Base-by-base conservation (phyloP, 352 stramenopile genomes). In the Pythium monospermum region DNA sequence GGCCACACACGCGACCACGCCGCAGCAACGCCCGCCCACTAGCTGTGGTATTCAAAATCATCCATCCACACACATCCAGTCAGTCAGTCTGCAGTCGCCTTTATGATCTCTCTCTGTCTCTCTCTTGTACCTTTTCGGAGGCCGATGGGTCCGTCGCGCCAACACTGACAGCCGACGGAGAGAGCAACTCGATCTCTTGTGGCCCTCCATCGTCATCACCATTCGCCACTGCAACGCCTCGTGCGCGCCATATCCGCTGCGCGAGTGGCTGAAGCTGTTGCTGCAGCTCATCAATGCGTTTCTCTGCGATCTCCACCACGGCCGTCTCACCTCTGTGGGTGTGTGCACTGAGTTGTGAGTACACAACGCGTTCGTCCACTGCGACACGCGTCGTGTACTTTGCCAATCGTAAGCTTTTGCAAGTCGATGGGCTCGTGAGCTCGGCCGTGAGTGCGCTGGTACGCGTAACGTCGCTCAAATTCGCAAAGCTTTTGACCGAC, bases 1-100 rank as follows among this genome's bases (percentile, higher is more conserved):
- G 26, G 76, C 78, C 19, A 87, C 48, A 38, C 71, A 86, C 46
- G 50, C 59, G 53, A 90, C 65, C 21, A 62, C 44, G n/a, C 78
- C 78, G 6, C 61, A 58, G 21, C 83, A 76, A 12, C 57, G 56
- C 40, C 73, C 73, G 27, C 66, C 54, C 7, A 64, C 37, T 25
- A 28, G 51, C 51, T 67, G 26, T 7, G 35, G 36, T 46, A 23
- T 15, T 31, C 18, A 32, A 23, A 16, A 3, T 13, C 19, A 44
- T 58, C n/a, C 7, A 59, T 32, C 35, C 42, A 27, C 18, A 27
- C n/a, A 26, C 6, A 30, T 5, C 12, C 16, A 45, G 19, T 18
- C 49, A 31, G n/a, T 11, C 5, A 31, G 5, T 13, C 5, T 28
- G 26, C 35, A 49, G 15, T 19, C 19, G 22, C 10, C 11, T 26